Evolutionary conservation across 345 rosid species (phyloP), one percentile per base, ranked within the genome.

Genomic region (Citrus sinensis): DNA sequence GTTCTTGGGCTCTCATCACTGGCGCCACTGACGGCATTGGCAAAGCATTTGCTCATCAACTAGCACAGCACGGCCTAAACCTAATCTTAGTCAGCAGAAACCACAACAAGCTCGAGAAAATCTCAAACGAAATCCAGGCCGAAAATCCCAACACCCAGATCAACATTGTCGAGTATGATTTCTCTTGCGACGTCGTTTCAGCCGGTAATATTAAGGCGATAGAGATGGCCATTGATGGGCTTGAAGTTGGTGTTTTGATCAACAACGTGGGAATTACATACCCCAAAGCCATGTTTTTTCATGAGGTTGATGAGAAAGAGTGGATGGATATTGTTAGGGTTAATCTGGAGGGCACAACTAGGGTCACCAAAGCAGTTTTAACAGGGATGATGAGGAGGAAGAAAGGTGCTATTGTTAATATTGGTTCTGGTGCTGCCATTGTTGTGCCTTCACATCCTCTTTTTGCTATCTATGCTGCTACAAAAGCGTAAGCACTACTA

Each of bases 381-480:
- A 56, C 71, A 4, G 91, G 87, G 78, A 96, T 94, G 99, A 59
- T 94, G 20, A 54, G 51, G 19, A 84, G 99, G 81, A 88, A 82
- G 66, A 87, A 87, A 73, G 99, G 98, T 39, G 97, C 97, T 32
- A 83, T 96, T 37, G 89, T 96, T 25, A 94, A 92, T 73, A 83
- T 94, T 40, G 93, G 99, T 17, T 94, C 99, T 3, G 99, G 95
- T 3, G 95, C 98, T 9, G 82, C 90, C 70, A 80, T 83, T 79
- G 97, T 91, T 46, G 91, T 94, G n/a, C 98, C 99, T 80, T 92
- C 98, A 6, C 97, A 94, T 89, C 98, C 98, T 83, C 97, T 94
- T 77, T 94, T 74, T 80, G 80, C 99, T 37, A 79, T 94, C 62
- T 96, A 96, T 74, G 97, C 93, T 34, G 97, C 99, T 30, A 90